Conservation (phyloP, 2,329 filamentous ascomycete species). For the Periconia digitata region DNA sequence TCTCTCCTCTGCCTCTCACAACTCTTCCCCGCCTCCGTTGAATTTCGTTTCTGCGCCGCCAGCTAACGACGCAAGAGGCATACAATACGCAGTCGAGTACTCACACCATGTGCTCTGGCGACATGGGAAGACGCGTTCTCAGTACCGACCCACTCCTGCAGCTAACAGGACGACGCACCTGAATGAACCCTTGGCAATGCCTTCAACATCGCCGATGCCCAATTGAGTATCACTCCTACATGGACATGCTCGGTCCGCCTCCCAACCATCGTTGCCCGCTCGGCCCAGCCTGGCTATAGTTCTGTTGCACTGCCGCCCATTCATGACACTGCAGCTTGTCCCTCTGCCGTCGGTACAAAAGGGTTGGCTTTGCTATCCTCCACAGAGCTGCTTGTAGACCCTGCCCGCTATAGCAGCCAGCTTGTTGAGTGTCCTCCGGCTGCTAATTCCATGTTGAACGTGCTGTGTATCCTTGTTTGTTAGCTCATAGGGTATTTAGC, state of each 20-base stretch:
- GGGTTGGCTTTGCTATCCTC: too few species aligned
- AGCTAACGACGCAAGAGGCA: neutral
- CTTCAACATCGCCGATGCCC: constrained; percentile 14
- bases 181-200: constrained; percentile 2
- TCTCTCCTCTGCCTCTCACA: neutral
- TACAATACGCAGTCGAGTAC: neutral
- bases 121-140: too few species aligned
- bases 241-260: constrained; percentile 20
- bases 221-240: neutral
- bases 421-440: too few species aligned
- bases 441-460: neutral
- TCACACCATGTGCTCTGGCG: constrained; percentile 1
- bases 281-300: constrained; percentile 6
- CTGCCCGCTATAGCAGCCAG: neutral
- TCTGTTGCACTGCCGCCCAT: constrained; percentile 11
- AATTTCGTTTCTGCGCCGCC: too few species aligned
- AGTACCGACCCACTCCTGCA: constrained; percentile 6
- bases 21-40: too few species aligned
- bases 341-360: too few species aligned
- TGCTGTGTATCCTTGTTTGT: neutral
- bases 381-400: too few species aligned
- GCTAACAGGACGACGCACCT: constrained; percentile 8
- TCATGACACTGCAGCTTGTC: too few species aligned
- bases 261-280: neutral
- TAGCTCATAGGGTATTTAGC: neutral